Evolutionary conservation across 1,284 basidiomycete species (phyloP).

Genomic region (Puccinia triticina): DNA sequence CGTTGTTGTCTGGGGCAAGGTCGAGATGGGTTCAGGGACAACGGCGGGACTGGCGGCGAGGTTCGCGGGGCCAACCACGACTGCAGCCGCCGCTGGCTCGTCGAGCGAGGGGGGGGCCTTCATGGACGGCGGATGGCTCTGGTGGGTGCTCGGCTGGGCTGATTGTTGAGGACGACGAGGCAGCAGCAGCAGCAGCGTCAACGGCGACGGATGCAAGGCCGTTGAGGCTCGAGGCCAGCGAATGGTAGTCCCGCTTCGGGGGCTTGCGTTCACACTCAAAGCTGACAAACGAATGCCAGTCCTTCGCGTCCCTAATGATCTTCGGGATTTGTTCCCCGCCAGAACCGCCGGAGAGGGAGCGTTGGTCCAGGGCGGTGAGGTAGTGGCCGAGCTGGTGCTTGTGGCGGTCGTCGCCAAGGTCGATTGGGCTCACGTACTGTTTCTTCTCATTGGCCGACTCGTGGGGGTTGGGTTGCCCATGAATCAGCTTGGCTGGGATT

Average conservation of each 20-base stretch:
- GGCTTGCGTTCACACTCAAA: constrained; percentile 34
- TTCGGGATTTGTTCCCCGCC: background rate
- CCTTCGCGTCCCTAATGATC: constrained; percentile 31
- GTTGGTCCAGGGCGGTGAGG: constrained; percentile 26
- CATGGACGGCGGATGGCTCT: background rate
- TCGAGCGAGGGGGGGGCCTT: background rate
- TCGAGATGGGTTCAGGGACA: background rate
- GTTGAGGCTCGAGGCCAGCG: constrained; percentile 3
- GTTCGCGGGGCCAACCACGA: background rate
- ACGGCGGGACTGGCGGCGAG: background rate
- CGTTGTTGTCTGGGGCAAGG: too few species aligned
- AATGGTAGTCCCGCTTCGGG: constrained; percentile 7
- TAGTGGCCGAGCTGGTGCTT: constrained; percentile 31
- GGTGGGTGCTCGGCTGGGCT: background rate
- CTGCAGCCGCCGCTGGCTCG: background rate
- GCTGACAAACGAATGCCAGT: constrained; percentile 42
- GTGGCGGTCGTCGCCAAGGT: constrained; percentile 3
- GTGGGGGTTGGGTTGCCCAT: too few species aligned
- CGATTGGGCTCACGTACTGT: constrained; percentile 25
- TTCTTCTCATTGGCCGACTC: too few species aligned
- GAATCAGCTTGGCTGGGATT: too few species aligned
- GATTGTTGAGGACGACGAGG: too few species aligned
- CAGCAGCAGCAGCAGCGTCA: constrained; percentile 9
- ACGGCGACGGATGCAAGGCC: background rate
- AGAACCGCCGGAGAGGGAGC: background rate